Evolutionary conservation across 805 yeast species (phyloP), one percentile per base, ranked within the genome.

Genomic region (Phaffomyces opuntiae): DNA sequence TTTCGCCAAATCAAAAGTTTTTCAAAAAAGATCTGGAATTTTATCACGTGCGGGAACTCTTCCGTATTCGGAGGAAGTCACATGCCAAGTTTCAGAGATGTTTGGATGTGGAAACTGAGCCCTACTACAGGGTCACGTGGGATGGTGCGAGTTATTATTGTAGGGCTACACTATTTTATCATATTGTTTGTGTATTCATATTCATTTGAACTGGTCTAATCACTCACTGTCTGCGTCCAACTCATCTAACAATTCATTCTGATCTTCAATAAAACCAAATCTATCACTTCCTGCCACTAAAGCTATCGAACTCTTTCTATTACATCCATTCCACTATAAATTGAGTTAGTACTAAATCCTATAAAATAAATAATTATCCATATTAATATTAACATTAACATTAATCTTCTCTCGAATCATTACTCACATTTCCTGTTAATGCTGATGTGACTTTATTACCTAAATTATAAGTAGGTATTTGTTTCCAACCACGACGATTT

Each of bases 191-290:
- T 29, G 13, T n/a, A 32, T 32, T 32, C 7, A 14, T 1, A 7
- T 33, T 33, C 11, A n/a, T 8, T 8, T 33, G 12, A 4, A 6
- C 6, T 32, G 17, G 5, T 13, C 9, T n/a, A 8, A 33, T 43
- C 26, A 43, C 11, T 48, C 58, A 19, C 57, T 57, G 6, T 55
- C 61, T 2, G 52, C 59, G 44, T 68, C 74, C 26, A 70, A 49
- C 14, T 66, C 62, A 47, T 71, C 75, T 13, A 71, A 38, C 2
- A 71, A 54, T 14, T 67, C 61, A 52, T 70, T 69, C 38, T 69
- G 72, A 9, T 64, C 65, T 36, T 69, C 73, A 51, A 68, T 61
- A 46, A 63, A 67, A 8, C 69, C 61, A 38, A 66, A 57, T 44
- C 68, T 58, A 14, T 62, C 63, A 4, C 59, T 56, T 33, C 57